Conservation (phyloP, 2,329 filamentous ascomycete genomes). For the Meredithiella fracta region DNA sequence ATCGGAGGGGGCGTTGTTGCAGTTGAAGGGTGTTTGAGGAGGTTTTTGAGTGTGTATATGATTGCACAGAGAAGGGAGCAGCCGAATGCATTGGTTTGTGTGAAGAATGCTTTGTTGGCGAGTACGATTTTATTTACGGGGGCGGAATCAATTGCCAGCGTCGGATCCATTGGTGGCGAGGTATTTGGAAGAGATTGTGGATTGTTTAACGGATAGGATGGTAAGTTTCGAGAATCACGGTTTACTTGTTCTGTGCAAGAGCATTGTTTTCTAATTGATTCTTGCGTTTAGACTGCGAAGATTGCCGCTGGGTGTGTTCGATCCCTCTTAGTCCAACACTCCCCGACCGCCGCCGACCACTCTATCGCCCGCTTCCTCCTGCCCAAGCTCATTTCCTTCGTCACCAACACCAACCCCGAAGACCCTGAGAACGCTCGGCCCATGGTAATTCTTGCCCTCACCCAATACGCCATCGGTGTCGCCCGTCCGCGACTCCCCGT, state of each 20-base stretch:
- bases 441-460: slow-evolving; percentile 57
- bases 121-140: slow-evolving; percentile 79
- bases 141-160: slow-evolving; percentile 54
- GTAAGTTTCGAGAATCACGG: slow-evolving; percentile 28
- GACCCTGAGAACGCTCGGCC: slow-evolving; percentile 63
- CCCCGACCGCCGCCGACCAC: slow-evolving; percentile 49
- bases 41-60: slow-evolving; percentile 66
- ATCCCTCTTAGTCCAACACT: slow-evolving; percentile 56
- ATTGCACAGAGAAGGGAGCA: slow-evolving; percentile 58
- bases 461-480: slow-evolving; percentile 45
- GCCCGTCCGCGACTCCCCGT: slow-evolving; percentile 31
- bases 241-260: neutral
- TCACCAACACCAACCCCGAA: slow-evolving; percentile 51
- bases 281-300: slow-evolving; percentile 48
- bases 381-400: slow-evolving; percentile 60
- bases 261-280: neutral
- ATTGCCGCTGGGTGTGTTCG: slow-evolving; percentile 82
- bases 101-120: slow-evolving; percentile 82
- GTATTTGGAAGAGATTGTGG: slow-evolving; percentile 66
- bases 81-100: slow-evolving; percentile 65
- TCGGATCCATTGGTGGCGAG: slow-evolving; percentile 58
- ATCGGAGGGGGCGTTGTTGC: slow-evolving; percentile 40
- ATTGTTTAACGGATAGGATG: slow-evolving; percentile 67
- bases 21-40: slow-evolving; percentile 63
- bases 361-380: slow-evolving; percentile 59